phyloP scores from a whole-genome alignment of 169 alveolate species.

The Eimeria sp. region DNA sequence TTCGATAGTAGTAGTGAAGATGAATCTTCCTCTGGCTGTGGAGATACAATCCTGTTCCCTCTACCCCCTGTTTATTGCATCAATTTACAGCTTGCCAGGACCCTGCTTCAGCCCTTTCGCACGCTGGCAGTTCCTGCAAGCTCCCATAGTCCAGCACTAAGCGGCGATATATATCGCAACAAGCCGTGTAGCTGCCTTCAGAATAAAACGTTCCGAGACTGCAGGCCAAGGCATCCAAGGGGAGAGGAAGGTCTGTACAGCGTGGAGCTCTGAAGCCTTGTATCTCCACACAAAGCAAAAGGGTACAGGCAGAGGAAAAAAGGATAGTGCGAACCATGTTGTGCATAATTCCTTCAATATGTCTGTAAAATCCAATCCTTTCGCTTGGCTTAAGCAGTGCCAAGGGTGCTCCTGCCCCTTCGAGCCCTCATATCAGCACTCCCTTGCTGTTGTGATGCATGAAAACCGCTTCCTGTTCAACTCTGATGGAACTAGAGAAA shows the following conservation, averaged over 20 bases:
- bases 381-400: neutral
- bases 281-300: neutral
- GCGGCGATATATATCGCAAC: neutral
- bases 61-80: neutral
- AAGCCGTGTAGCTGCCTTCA: neutral
- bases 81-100: neutral
- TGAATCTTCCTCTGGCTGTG: too few relatives aligned
- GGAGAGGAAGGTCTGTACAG: neutral
- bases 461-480: too few relatives aligned
- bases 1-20: too few relatives aligned
- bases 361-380: neutral
- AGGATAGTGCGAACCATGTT: neutral
- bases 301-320: neutral
- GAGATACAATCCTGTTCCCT: too few relatives aligned
- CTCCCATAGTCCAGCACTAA: neutral
- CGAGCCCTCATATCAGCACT: neutral
- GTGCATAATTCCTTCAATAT: neutral
- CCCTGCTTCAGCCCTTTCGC: neutral
- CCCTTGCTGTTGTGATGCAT: too few relatives aligned
- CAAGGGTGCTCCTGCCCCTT: neutral
- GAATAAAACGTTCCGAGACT: neutral
- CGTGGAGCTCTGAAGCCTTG: neutral
- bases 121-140: too few relatives aligned
- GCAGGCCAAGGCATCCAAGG: neutral
- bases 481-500: too few relatives aligned